Evolutionary conservation across 257 asterid genomes (phyloP), one percentile per base, ranked within the genome.

Genomic region (Primulina tabacum): DNA sequence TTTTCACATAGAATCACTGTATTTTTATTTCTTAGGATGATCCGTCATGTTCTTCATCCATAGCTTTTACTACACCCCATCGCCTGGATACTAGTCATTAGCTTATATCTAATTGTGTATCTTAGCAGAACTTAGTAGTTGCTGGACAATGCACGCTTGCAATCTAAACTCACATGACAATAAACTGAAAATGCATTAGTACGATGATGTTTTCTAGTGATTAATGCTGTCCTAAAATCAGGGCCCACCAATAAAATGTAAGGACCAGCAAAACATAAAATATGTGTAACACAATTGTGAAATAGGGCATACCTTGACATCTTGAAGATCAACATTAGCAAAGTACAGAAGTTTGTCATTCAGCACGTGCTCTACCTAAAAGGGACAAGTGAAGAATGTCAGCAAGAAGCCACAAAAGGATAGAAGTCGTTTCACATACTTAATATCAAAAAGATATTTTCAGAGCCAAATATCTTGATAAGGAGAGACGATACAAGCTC

Each of bases 301-400:
- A 52, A 68, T 52, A 24, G n/a, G 71, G 57, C 77, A 77, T 89
- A 94, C 99, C 97, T 94, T 94, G 71, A 94, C 94, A 73, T 94
- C 93, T 69, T 80, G 92, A 77, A 91, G 83, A 79, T 94, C 99
- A 79, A 81, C 86, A 79, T 76, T 84, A 47, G 96, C 89, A 79
- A 85, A 88, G 21, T 86, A 90, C 40, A 79, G 62, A 73, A 94
- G 83, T 73, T 78, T 87, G 75, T 86, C 97, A 85, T 77, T 84
- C 77, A 94, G 79, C 69, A 61, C 69, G 65, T 74, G 81, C 80
- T 91, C 99, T 72, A 91, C 96, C 99, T 94, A 75, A 65, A 74
- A 14, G 55, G 69, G 52, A 73, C 65, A 71, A 72, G 75, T 52
- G 68, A 77, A 73, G 26, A 74, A 72, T 73, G 75, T 62, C 68